phyloP scores from a whole-genome alignment of 1,139 yeast genomes.

The Kodamaea alishanica region DNA sequence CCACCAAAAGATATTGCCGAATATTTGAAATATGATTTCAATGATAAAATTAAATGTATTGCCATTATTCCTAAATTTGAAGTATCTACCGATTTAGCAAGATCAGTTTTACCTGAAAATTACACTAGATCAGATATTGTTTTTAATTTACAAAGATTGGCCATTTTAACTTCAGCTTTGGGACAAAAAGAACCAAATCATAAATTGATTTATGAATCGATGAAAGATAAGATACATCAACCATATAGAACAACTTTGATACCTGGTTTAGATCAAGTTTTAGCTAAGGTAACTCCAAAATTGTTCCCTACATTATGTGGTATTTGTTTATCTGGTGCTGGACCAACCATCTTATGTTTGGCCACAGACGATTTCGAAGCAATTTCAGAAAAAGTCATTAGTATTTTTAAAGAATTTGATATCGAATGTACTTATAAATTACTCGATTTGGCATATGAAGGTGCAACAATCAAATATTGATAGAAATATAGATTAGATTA shows the following conservation, averaged over 20 bases:
- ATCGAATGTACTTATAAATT: conserved; percentile 80
- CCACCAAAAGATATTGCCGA: conserved; percentile 91
- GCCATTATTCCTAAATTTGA: conserved; percentile 93
- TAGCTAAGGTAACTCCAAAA: conserved; percentile 76
- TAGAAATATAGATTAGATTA: neutral
- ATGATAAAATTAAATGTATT: conserved; percentile 74
- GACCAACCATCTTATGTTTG: conserved; percentile 91
- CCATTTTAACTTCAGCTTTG: conserved; percentile 56
- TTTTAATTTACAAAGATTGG: conserved; percentile 65
- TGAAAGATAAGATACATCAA: conserved; percentile 96
- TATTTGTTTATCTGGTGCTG: conserved; percentile 95
- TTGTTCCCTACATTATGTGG: conserved; percentile 85
- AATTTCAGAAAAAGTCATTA: conserved; percentile 75
- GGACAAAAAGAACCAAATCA: conserved; percentile 80
- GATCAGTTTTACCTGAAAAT: conserved; percentile 80
- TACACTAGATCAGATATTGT: conserved; percentile 83
- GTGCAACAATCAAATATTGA: conserved; percentile 46
- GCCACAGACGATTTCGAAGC: conserved; percentile 84
- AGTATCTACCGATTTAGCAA: conserved; percentile 85
- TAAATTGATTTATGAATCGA: conserved; percentile 80
- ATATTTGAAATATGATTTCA: conserved; percentile 84
- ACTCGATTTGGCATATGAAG: conserved; percentile 82
- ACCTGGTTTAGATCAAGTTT: conserved; percentile 84
- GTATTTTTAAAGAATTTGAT: conserved; percentile 60
- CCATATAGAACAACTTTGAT: conserved; percentile 88